Base-by-base conservation (phyloP, 1,139 yeast species). In the Candida sp. region DNA sequence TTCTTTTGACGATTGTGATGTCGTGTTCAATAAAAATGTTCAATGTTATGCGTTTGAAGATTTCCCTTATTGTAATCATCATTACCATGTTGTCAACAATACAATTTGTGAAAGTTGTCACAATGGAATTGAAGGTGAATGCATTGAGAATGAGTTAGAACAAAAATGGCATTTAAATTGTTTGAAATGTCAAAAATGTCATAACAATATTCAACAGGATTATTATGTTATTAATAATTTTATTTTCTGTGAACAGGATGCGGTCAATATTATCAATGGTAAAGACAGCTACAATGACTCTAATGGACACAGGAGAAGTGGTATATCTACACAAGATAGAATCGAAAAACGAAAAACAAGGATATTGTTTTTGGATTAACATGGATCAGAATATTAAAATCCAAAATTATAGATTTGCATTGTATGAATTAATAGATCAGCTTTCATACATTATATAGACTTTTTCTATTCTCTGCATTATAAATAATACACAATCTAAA, bases 51-150 rank as follows among this genome's bases (percentile, higher is more conserved):
- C 87, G 3, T 73, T 81, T 38, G 72, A 82, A 38, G 96, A 93
- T 61, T 60, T 70, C 47, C 97, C 98, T 11, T 88, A 82, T 63
- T 93, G 99, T 69, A 79, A 80, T 52, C 64, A 66, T 36, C 96
- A 95, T 66, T 93, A 87, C 66, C 98, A 93, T 61, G 68, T 70
- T 45, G 70, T 79, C 45, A 91, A 91, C 63, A 79, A 82, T 43
- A 84, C 96, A 1, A 63, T 87, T 15, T 93, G 99, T 65, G 73
- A 73, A 43, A 65, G 72, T 12, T 93, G 99, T 63, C 70, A 76
- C 7, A 57, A 57, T 4, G 96, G 96, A 19, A 88, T 93, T 43
- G 97, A 93, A 63, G 99, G 99, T 11, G 82, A 81, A 57, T 93
- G 98, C 61, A 73, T 91, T 42, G 96, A 88, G 58, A 87, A 82